phyloP scores from a whole-genome alignment of 129 eudicot species.

The Artemisia annua region DNA sequence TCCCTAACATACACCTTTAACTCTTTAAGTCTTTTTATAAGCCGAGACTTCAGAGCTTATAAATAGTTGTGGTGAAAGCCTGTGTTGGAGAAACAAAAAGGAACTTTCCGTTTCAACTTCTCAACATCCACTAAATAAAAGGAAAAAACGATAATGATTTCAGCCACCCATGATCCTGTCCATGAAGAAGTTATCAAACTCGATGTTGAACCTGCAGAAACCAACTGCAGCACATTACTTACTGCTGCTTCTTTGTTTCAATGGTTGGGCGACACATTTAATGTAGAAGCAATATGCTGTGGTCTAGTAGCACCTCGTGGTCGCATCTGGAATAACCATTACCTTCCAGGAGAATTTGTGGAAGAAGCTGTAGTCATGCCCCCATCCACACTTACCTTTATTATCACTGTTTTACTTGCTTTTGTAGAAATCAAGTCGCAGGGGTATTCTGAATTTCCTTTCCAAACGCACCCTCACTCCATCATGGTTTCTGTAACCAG shows the following conservation, averaged over 20 bases:
- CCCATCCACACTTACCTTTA: conserved; percentile 5
- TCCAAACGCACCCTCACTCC: conserved; percentile 9
- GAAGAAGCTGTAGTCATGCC: conserved; percentile 6
- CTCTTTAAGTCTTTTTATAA: too few species aligned
- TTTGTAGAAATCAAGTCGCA: not conserved
- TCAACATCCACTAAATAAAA: too few species aligned
- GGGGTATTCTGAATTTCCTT: conserved; percentile 8
- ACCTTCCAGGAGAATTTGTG: not conserved
- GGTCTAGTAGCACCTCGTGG: not conserved
- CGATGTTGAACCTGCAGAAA: not conserved
- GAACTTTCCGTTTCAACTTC: too few species aligned
- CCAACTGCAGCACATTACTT: not conserved
- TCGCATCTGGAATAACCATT: not conserved
- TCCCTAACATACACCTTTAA: too few species aligned
- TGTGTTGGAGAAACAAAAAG: too few species aligned
- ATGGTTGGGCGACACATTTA: not conserved
- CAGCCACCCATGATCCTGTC: not conserved
- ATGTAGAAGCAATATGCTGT: not conserved
- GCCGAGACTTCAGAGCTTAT: too few species aligned
- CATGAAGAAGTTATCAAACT: not conserved
- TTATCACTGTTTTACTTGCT: not conserved
- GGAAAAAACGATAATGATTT: not conserved
- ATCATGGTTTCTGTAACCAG: conserved; percentile 1
- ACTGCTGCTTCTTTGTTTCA: not conserved
- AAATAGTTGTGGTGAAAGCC: too few species aligned